Conservation (phyloP, 495 filamentous ascomycete species). For the Xylaria longipes region DNA sequence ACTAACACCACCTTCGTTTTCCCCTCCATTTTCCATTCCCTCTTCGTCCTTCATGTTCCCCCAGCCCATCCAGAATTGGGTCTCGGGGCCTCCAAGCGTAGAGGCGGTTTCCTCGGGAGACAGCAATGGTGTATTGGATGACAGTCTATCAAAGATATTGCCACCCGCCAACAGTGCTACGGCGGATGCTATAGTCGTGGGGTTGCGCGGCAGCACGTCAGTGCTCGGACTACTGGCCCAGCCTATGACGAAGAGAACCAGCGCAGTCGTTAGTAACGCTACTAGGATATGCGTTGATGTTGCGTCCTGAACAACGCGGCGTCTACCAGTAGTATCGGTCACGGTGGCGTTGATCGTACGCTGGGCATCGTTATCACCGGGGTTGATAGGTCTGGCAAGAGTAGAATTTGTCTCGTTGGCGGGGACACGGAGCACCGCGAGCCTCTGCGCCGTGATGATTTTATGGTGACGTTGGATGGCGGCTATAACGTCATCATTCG, state of each 20-base stretch:
- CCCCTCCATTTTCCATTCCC: neutral
- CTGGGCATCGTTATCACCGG: neutral
- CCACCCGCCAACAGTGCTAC: neutral
- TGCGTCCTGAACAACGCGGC: conserved; percentile 1
- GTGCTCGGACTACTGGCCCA: neutral
- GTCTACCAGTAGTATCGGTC: neutral
- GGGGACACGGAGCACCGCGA: neutral
- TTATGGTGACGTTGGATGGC: neutral
- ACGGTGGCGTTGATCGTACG: neutral
- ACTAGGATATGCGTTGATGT: neutral
- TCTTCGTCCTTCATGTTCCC: neutral
- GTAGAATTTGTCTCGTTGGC: neutral
- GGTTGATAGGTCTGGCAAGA: neutral
- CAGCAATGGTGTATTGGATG: neutral
- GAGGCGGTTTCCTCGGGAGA: neutral
- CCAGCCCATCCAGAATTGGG: conserved; percentile 8
- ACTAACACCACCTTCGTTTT: neutral
- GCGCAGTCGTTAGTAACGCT: neutral
- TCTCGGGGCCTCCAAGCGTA: neutral
- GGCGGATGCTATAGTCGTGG: neutral
- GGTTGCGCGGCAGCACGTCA: neutral
- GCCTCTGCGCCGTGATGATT: neutral
- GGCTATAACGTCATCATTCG: neutral
- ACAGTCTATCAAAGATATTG: neutral
- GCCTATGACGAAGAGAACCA: neutral